phyloP scores from a whole-genome alignment of 768 basidiomycete genomes.

The Auricularia cornea region DNA sequence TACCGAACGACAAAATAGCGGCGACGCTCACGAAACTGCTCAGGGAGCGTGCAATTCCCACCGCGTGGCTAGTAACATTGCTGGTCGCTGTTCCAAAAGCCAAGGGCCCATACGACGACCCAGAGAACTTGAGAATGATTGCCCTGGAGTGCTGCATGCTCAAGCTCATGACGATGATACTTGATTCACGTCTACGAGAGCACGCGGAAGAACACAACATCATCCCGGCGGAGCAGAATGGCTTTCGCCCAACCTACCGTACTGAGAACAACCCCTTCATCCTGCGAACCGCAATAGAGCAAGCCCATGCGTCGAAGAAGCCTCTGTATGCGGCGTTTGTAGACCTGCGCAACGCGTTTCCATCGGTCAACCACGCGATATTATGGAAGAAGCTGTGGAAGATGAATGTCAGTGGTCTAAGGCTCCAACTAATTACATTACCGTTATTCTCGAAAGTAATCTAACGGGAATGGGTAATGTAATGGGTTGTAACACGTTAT shows the following conservation, averaged over 20 bases:
- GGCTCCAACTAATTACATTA: too few relatives aligned
- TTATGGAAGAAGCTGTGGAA: constrained; percentile 23
- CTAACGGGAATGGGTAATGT: too few relatives aligned
- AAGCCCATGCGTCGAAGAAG: constrained; percentile 1
- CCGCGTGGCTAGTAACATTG: background rate
- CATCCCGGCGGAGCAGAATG: constrained; percentile 26
- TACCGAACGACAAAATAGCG: too few relatives aligned
- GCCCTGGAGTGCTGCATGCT: constrained; percentile 24
- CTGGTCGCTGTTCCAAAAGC: background rate
- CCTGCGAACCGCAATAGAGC: constrained; percentile 15
- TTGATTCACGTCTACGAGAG: constrained; percentile 12
- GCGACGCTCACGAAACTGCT: too few relatives aligned
- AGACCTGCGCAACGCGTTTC: constrained; percentile 28
- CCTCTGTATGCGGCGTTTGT: constrained; percentile 16
- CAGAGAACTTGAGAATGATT: constrained; percentile 20
- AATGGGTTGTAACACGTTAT: too few relatives aligned
- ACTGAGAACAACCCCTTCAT: constrained; percentile 24
- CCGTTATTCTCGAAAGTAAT: too few relatives aligned
- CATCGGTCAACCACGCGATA: constrained; percentile 22
- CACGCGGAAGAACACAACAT: constrained; percentile 8
- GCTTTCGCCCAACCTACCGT: constrained; percentile 18
- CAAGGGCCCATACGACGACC: constrained; percentile 2
- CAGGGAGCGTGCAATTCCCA: background rate
- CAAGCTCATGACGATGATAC: constrained; percentile 17
- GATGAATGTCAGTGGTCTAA: constrained; percentile 11